Conservation (phyloP, 2,329 filamentous ascomycete species). For the Penicillium sp. region DNA sequence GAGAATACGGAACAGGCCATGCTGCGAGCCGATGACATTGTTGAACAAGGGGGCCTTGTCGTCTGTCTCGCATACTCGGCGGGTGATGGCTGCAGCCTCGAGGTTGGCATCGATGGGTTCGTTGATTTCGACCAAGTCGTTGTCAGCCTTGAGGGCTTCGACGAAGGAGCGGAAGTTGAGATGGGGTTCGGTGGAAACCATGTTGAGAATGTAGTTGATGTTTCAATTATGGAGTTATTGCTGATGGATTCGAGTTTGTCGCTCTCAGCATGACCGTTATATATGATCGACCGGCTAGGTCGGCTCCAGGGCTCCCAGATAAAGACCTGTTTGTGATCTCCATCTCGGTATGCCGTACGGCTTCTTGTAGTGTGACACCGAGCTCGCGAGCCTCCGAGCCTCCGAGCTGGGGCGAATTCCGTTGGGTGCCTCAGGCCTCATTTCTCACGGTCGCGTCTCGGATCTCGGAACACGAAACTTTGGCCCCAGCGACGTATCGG, state of each 20-base stretch:
- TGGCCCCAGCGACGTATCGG: not conserved
- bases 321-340: not conserved
- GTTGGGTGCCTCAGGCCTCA: not conserved
- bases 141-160: conserved; percentile 44
- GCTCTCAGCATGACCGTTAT: not conserved
- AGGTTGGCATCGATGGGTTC: conserved; percentile 45
- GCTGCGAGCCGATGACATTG: conserved; percentile 49
- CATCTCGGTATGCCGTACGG: not conserved
- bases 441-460: not conserved
- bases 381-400: not conserved
- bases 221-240: not conserved
- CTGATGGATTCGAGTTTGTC: not conserved
- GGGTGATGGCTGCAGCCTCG: conserved; percentile 51
- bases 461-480: not conserved
- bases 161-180: conserved; percentile 51
- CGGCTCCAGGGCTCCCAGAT: not conserved
- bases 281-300: not conserved
- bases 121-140: conserved; percentile 50
- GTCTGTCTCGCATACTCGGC: conserved; percentile 48
- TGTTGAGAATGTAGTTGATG: conserved; percentile 1
- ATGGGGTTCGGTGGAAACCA: conserved; percentile 22
- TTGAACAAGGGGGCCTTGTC: conserved; percentile 55
- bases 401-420: not conserved
- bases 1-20: conserved; percentile 53
- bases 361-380: not conserved